Evolutionary conservation across 2,329 filamentous ascomycete species (phyloP), one percentile per base, ranked within the genome.

Genomic region (Aspergillus quadrilineatus): DNA sequence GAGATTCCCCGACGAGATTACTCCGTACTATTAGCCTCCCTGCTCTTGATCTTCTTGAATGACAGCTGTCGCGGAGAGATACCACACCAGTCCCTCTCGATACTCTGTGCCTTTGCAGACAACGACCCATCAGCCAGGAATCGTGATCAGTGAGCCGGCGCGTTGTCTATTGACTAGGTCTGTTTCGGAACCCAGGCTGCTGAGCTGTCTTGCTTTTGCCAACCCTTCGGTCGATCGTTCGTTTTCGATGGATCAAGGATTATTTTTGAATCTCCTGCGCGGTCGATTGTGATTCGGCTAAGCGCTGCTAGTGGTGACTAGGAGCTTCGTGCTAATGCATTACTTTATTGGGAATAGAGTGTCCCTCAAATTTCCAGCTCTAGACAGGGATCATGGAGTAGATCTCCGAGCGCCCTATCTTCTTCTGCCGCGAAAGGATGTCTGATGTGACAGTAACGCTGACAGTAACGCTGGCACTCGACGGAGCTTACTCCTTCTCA

Each of bases 141-240:
- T 32, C 34, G 10, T 47, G 43, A 47, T 47, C 42, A 46, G 34
- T 46, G 50, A 26, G 50, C 17, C 47, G 42, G 42, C 30, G 32
- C n/a, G 22, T 26, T 46, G 34, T 28, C 41, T 39, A 32, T 39
- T n/a, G 37, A 8, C 28, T 51, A 28, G 36, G 37, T 29, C 36
- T 30, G 43, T 12, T 41, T 10, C 29, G 15, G 17, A 34, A 41
- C 54, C 42, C 45, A 56, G 36, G 50, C 49, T 56, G 59, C 52
- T 60, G 61, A 64, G 62, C 59, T 64, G 62, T 63, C 61, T 55
- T 43, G 39, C 54, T 50, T 15, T 50, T 57, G 56, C 58, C 52
- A 58, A 51, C 52, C 60, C 43, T 56, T 49, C 49, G 56, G 55
- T 52, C 53, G 61, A 60, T 62, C 61, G 60, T 63, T 59, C 47